A percentile compares a stretch with the other conserved stretches of the same genome.
phyloP scores from a whole-genome alignment of 2,329 filamentous ascomycete species.

The Chaetomium sp. region DNA sequence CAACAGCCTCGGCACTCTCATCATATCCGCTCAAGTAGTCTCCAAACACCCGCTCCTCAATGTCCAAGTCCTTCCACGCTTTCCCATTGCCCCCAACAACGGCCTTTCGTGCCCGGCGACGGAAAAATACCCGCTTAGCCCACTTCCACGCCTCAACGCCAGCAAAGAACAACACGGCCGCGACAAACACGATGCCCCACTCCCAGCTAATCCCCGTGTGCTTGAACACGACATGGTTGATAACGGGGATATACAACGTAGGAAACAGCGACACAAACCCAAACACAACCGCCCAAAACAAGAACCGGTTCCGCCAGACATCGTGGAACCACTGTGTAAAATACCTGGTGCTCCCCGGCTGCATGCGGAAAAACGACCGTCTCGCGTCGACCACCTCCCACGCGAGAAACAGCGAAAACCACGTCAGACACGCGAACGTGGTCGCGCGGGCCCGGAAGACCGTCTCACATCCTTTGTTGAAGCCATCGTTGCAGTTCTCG shows the following conservation, averaged over 20 bases:
- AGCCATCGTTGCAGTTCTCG: conserved; percentile 50
- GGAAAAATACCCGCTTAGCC: conserved; percentile 40
- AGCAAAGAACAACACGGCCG: conserved; percentile 46
- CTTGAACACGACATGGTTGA: conserved; percentile 63
- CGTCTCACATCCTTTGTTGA: conserved; percentile 42
- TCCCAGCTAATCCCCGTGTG: conserved; percentile 64
- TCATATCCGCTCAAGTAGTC: conserved; percentile 16
- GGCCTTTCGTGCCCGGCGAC: conserved; percentile 8
- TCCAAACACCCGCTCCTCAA: conserved; percentile 24
- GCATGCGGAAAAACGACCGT: conserved; percentile 62
- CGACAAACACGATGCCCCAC: conserved; percentile 63
- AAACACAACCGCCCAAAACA: conserved; percentile 56
- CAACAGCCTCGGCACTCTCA: conserved; percentile 3
- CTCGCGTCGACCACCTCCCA: conserved; percentile 70
- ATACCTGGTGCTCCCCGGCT: conserved; percentile 44
- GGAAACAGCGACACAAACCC: conserved; percentile 57
- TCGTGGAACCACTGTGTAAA: conserved; percentile 48
- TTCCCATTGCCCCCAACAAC: conserved; percentile 8
- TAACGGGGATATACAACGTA: conserved; percentile 60
- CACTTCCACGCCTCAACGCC: conserved; percentile 67
- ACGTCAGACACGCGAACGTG: conserved; percentile 63
- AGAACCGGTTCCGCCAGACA: conserved; percentile 61
- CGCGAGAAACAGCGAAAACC: conserved; percentile 60
- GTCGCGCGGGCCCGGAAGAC: conserved; percentile 64
- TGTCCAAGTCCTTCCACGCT: conserved; percentile 23